Evolutionary conservation across 768 basidiomycete species (phyloP).

Genomic region (Agrocybe praecox): DNA sequence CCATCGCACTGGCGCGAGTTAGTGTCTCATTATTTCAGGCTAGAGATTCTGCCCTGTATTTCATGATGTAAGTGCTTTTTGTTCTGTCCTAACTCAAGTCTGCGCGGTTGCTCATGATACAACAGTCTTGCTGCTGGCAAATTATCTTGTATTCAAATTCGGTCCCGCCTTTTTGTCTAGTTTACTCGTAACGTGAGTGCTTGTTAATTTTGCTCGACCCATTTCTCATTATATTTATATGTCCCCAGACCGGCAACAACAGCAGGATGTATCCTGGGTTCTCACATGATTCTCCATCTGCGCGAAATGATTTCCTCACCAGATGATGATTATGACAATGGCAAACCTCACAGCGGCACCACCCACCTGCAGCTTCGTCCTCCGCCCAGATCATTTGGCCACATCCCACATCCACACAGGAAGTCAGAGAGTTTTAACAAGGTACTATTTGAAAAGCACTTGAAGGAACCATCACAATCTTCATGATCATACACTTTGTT

Average conservation of each 20-base stretch:
- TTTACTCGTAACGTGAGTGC: slow-evolving; percentile 28
- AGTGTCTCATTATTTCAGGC: slow-evolving; percentile 11
- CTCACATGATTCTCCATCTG: slow-evolving; percentile 28
- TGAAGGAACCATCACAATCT: no score
- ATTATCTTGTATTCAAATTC: slow-evolving; percentile 25
- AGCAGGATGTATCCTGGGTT: slow-evolving; percentile 28
- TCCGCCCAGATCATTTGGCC: not conserved
- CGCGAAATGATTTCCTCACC: slow-evolving; percentile 9
- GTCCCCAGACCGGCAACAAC: slow-evolving; percentile 22
- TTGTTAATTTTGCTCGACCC: not conserved
- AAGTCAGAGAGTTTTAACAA: no score
- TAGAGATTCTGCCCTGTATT: slow-evolving; percentile 28
- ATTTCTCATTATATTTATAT: not conserved
- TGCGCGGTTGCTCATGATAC: not conserved
- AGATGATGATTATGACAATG: not conserved
- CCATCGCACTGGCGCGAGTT: not conserved
- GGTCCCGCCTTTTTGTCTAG: slow-evolving; percentile 29
- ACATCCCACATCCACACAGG: not conserved
- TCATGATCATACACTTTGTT: no score
- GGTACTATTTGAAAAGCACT: no score
- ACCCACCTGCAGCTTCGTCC: not conserved
- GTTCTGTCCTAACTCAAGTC: not conserved
- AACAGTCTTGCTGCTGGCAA: slow-evolving; percentile 25
- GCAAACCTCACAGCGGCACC: not conserved
- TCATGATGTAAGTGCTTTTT: slow-evolving; percentile 19